These are phyloP conservation scores for Phytophthora brassicae DNA, from an alignment of 352 stramenopile species.

Conservation along the genomic window DNA sequence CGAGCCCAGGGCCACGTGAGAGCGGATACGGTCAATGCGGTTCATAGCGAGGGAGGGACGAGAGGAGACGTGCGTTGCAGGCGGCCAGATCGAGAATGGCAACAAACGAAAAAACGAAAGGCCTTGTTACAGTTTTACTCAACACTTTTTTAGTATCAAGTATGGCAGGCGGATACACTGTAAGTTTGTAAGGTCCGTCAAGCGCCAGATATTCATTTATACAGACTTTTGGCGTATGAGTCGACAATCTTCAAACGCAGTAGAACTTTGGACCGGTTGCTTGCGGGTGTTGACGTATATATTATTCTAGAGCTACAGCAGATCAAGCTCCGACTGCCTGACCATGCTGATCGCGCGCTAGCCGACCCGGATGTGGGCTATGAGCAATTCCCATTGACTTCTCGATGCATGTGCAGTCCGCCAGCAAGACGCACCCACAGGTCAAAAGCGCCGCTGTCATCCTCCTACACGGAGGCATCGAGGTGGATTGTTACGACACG, in stretches of 20 bases:
- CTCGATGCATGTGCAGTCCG: slow-evolving; percentile 76
- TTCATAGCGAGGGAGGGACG: slow-evolving; percentile 40
- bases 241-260: slow-evolving; percentile 33
- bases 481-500: slow-evolving; percentile 82
- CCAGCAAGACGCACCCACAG: slow-evolving; percentile 42
- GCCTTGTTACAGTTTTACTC: not conserved
- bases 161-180: too few relatives aligned
- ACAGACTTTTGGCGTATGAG: not conserved
- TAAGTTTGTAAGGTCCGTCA: not conserved
- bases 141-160: not conserved
- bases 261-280: slow-evolving; percentile 71
- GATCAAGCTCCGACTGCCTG: not conserved
- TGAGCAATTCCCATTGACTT: slow-evolving; percentile 82
- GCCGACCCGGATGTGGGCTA: slow-evolving; percentile 41
- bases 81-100: slow-evolving; percentile 21
- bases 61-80: slow-evolving; percentile 1
- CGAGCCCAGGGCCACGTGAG: slow-evolving; percentile 51
- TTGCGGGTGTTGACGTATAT: slow-evolving; percentile 92
- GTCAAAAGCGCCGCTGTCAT: slow-evolving; percentile 49
- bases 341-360: slow-evolving; percentile 13
- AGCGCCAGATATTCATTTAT: not conserved
- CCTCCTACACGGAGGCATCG: slow-evolving; percentile 64
- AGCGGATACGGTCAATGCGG: slow-evolving; percentile 73
- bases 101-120: not conserved
- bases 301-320: slow-evolving; percentile 63